These are phyloP conservation scores for Suillus variegatus DNA, from an alignment of 768 basidiomycete genomes.

Conservation along the genomic window DNA sequence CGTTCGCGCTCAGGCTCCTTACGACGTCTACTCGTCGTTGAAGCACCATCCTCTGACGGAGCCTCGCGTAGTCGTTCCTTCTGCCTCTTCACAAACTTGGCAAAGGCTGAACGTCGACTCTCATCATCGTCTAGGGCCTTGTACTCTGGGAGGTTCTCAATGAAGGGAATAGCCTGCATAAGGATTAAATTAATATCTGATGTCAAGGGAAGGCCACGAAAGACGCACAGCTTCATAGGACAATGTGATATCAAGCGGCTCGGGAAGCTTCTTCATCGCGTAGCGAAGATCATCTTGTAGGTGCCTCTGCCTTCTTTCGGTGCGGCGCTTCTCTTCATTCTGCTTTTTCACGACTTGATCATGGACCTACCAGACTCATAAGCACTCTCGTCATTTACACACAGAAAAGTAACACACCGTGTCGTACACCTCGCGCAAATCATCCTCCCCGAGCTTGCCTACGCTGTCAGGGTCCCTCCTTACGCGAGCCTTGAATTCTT, in stretches of 20 bases:
- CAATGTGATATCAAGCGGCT: conserved; percentile 73
- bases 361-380: conserved; percentile 54
- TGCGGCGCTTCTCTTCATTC: conserved; percentile 83
- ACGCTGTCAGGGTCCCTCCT: conserved; percentile 55
- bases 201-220: not conserved
- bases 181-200: conserved; percentile 4
- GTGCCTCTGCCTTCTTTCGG: conserved; percentile 83
- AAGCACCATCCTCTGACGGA: conserved; percentile 81
- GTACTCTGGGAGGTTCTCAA: conserved; percentile 84
- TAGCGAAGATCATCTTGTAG: conserved; percentile 95
- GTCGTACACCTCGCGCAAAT: conserved; percentile 58
- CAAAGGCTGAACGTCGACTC: conserved; percentile 74
- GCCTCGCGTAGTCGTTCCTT: conserved; percentile 83
- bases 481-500: conserved; percentile 61
- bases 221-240: conserved; percentile 77
- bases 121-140: conserved; percentile 90
- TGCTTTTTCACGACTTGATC: conserved; percentile 71
- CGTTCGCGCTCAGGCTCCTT: conserved; percentile 66
- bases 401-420: conserved; percentile 48
- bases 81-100: conserved; percentile 87
- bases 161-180: conserved; percentile 65
- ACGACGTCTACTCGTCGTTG: conserved; percentile 76
- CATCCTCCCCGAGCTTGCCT: conserved; percentile 48
- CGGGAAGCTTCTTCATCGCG: conserved; percentile 86
- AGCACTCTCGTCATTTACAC: conserved; percentile 5